These are phyloP conservation scores for Karstenula rhodostoma DNA, from an alignment of 2,329 filamentous ascomycete species.

Conservation along the genomic window DNA sequence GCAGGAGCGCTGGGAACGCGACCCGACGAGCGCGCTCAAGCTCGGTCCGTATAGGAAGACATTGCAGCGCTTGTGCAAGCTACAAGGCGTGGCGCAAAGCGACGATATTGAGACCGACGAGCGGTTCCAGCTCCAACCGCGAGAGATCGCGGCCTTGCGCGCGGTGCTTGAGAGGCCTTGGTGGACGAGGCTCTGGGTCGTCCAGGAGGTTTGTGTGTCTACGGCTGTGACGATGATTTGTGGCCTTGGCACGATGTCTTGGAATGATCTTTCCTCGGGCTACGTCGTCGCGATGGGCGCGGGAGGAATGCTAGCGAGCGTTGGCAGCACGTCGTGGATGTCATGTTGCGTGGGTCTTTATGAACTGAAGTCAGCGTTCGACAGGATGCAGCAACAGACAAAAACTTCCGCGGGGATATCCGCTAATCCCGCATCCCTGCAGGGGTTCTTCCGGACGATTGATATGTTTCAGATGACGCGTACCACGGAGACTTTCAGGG, in stretches of 20 bases:
- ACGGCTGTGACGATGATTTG: slow-evolving; percentile 9
- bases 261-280: slow-evolving; percentile 3
- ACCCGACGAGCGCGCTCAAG: slow-evolving; percentile 4
- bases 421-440: too few relatives aligned
- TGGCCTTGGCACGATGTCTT: neutral
- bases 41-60: slow-evolving; percentile 9
- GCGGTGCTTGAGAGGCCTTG: slow-evolving; percentile 5
- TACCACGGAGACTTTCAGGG: too few relatives aligned
- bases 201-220: slow-evolving; percentile 10
- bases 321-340: too few relatives aligned
- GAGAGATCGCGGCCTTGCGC: slow-evolving; percentile 4
- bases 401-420: too few relatives aligned
- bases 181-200: slow-evolving; percentile 13
- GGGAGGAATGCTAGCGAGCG: too few relatives aligned
- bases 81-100: slow-evolving; percentile 5
- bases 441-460: too few relatives aligned
- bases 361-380: too few relatives aligned
- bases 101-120: slow-evolving; percentile 12
- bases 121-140: slow-evolving; percentile 6
- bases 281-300: slow-evolving; percentile 5
- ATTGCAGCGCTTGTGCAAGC: slow-evolving; percentile 1
- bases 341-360: too few relatives aligned
- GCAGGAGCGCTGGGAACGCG: neutral
- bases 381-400: too few relatives aligned
- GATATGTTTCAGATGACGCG: too few relatives aligned